phyloP scores from a whole-genome alignment of 306 rosid genomes.

The Astragalus glycyphyllos region DNA sequence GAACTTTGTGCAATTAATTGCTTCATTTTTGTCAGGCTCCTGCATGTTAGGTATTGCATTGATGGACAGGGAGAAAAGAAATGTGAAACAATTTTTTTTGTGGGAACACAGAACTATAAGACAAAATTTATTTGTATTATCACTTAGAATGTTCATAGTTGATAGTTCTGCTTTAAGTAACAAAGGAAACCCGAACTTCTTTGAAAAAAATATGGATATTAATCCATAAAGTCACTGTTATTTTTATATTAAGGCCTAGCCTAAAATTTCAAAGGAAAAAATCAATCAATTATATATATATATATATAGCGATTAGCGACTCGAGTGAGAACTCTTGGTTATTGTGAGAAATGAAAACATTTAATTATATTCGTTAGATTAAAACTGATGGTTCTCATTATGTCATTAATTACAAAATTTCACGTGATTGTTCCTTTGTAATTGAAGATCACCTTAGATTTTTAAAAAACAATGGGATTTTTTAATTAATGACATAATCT shows the following conservation, averaged over 20 bases:
- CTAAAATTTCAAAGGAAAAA: background rate
- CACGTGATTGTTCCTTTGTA: no score
- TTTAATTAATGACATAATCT: no score
- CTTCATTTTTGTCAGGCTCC: slow-evolving; percentile 6
- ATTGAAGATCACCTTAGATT: no score
- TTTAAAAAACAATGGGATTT: no score
- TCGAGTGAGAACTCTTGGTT: no score
- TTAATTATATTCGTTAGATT: no score
- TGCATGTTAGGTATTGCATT: slow-evolving; percentile 19
- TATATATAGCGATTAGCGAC: no score
- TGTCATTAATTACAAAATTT: no score
- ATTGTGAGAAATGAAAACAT: no score
- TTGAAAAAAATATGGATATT: background rate
- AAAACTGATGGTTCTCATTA: no score
- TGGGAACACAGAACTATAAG: background rate
- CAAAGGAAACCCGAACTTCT: background rate
- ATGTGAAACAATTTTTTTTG: background rate
- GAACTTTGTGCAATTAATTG: background rate
- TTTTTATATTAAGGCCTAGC: slow-evolving; percentile 1
- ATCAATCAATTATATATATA: no score
- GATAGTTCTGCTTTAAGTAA: background rate
- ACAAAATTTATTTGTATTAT: slow-evolving; percentile 10
- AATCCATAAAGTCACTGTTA: background rate
- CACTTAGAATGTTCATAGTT: background rate
- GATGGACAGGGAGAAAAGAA: slow-evolving; percentile 8